Base-by-base conservation (phyloP, 164 flowering plant genomes). In the Pachysandra terminalis region DNA sequence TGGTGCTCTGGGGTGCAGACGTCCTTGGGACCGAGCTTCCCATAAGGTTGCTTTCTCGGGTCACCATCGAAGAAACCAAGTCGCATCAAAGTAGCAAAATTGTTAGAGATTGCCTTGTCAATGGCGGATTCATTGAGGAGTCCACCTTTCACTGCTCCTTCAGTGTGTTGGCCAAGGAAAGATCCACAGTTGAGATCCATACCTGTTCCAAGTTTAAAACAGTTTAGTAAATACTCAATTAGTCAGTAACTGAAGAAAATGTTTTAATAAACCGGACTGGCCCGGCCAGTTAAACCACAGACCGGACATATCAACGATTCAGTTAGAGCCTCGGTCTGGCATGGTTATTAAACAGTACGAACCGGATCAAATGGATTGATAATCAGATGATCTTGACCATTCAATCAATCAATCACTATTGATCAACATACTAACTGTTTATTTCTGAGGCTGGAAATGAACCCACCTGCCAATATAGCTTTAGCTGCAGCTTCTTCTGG, bases 31-130 rank as follows among this genome's bases (percentile, higher is more conserved):
- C 97, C 94, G 9, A 95, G 86, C 0, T 81, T 77, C 10, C 96
- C 97, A 61, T 84, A 90, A 0, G 65, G 64, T 67, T 79, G 88
- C 74, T 83, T 84, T 40, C 80, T 84, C 1, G 90, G 97, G 65
- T 84, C 78, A 1, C 99, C 97, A 62, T 95, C 93, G 55, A 89
- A 95, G 83, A 89, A 90, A 5, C 99, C 98, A 6, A 95, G 87
- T 32, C 99, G 74, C 85, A 92, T 83, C 59, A 89, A 71, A 5
- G 90, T 87, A 2, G 86, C 87, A 40, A 86, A 83, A 41, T 82
- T 86, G 85, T 95, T 86, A 0, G 82, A 61, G 45, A 95, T 45
- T 0, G 98, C 97, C 2, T 63, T 78, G 72, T 90, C 82, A 9
- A 95, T 69, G 13, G 72, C 81, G 1, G 89, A 67, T 61, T 89